A percentile compares a stretch with the other conserved stretches of the same genome.
Conservation (phyloP, 2,329 filamentous ascomycete genomes). For the Xylariaceae sp. region DNA sequence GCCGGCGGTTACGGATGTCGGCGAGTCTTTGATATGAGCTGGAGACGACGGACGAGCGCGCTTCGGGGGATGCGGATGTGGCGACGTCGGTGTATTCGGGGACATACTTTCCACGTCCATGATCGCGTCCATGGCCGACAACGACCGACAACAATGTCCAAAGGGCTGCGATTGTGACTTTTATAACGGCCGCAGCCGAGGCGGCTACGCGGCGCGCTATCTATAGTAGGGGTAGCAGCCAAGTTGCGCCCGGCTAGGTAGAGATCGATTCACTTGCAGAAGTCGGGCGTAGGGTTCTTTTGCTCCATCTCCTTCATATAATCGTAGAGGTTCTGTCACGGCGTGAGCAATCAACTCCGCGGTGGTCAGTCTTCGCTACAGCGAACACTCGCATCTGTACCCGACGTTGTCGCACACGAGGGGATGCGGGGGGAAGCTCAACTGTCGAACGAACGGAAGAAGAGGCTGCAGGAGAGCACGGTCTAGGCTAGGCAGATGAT, state of each 20-base stretch:
- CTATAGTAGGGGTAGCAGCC: background rate
- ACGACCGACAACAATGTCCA: background rate
- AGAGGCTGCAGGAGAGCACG: background rate
- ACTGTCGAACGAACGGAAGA: slow-evolving; percentile 11
- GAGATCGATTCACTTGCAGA: slow-evolving; percentile 21
- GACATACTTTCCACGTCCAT: slow-evolving; percentile 47
- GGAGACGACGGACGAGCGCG: slow-evolving; percentile 62
- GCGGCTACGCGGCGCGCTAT: slow-evolving; percentile 8
- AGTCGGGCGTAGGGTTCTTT: slow-evolving; percentile 17
- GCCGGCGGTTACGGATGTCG: slow-evolving; percentile 47
- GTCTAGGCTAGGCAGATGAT: background rate
- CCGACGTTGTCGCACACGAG: slow-evolving; percentile 17
- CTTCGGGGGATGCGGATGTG: slow-evolving; percentile 60
- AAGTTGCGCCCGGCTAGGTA: slow-evolving; percentile 15
- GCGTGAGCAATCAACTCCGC: background rate
- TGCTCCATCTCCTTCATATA: slow-evolving; percentile 25
- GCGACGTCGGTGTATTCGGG: slow-evolving; percentile 55
- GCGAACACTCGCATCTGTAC: slow-evolving; percentile 9
- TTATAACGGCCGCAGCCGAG: background rate
- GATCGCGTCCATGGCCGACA: background rate
- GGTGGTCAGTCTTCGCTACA: background rate
- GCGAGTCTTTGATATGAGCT: slow-evolving; percentile 47
- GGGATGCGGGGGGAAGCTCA: slow-evolving; percentile 16
- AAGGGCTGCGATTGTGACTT: background rate
- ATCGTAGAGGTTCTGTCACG: background rate